These are phyloP conservation scores for Penicillium goetzii DNA, from an alignment of 495 filamentous ascomycete genomes.

Conservation along the genomic window DNA sequence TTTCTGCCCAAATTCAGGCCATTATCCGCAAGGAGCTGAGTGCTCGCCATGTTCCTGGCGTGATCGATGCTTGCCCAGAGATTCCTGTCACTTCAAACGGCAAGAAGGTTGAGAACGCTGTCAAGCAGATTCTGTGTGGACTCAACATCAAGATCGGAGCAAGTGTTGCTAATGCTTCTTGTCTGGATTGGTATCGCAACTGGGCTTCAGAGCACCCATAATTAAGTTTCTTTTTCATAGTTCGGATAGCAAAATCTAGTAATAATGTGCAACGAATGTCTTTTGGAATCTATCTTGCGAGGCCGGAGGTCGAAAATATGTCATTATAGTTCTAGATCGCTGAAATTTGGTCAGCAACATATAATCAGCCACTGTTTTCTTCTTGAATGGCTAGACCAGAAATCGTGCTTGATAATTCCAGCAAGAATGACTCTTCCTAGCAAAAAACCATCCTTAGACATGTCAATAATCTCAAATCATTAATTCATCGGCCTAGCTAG, in stretches of 20 bases:
- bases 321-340: slow-evolving; percentile 7
- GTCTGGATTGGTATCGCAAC: slow-evolving; percentile 79
- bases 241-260: slow-evolving; percentile 8
- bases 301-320: not conserved
- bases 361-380: not conserved
- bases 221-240: slow-evolving; percentile 5
- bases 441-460: not conserved
- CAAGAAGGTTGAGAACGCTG: slow-evolving; percentile 92
- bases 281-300: not conserved
- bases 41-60: slow-evolving; percentile 80
- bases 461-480: not conserved
- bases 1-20: slow-evolving; percentile 63
- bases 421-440: not conserved
- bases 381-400: not conserved
- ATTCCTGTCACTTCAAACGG: slow-evolving; percentile 90
- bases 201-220: slow-evolving; percentile 61
- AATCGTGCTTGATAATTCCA: not conserved
- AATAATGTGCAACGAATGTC: slow-evolving; percentile 14
- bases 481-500: not conserved
- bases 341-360: slow-evolving; percentile 8
- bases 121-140: slow-evolving; percentile 92
- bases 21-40: slow-evolving; percentile 74
- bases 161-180: slow-evolving; percentile 81
- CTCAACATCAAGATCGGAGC: slow-evolving; percentile 82
- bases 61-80: slow-evolving; percentile 77